Conservation (phyloP, 1,139 yeast species). For the Sugiyamaella pinicola region DNA sequence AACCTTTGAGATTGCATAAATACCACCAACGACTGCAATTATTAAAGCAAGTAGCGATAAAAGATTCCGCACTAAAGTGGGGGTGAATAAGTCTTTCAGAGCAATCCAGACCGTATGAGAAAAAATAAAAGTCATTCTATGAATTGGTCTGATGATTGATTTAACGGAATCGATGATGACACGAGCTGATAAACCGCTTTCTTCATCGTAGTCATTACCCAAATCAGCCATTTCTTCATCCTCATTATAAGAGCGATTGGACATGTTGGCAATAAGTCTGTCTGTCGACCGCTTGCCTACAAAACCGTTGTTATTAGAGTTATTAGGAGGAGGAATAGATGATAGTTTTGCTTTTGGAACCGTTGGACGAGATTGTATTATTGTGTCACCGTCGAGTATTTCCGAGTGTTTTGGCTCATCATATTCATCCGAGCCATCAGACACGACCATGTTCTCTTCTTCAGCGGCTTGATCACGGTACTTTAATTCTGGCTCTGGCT, state of each 20-base stretch:
- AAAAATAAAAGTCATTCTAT: conserved; percentile 14
- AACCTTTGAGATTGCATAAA: background rate
- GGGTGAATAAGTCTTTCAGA: conserved; percentile 2
- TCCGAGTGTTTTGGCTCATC: conserved; percentile 4
- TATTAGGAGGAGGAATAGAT: background rate
- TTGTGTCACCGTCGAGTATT: background rate
- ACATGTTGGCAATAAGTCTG: conserved; percentile 1
- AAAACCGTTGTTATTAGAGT: background rate
- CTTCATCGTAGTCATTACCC: background rate
- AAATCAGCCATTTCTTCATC: background rate
- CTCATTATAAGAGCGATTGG: background rate
- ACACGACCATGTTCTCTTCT: background rate
- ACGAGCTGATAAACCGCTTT: background rate
- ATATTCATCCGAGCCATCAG: conserved; percentile 1
- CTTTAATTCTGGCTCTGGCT: background rate
- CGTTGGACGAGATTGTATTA: background rate
- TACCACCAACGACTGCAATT: background rate
- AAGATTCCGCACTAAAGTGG: background rate
- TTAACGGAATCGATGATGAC: conserved; percentile 10
- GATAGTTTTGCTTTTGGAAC: background rate
- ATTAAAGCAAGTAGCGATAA: background rate
- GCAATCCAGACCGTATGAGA: conserved; percentile 14
- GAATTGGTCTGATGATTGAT: conserved; percentile 9
- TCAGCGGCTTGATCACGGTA: background rate
- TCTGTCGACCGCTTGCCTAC: background rate